These are phyloP conservation scores for Solioccasus polychromus DNA, from an alignment of 768 basidiomycete genomes.

Conservation along the genomic window DNA sequence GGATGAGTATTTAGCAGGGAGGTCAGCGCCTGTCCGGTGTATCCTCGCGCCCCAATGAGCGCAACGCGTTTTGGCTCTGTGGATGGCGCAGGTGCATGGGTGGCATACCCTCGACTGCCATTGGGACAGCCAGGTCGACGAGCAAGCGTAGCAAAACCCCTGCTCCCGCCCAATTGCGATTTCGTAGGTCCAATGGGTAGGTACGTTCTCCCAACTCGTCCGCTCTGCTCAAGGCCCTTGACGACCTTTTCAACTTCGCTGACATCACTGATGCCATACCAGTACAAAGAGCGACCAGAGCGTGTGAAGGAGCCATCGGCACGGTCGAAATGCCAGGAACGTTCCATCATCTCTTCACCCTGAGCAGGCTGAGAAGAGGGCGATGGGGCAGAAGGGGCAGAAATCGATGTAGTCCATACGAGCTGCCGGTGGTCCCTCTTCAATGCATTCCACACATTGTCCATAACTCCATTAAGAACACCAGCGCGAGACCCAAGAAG, in stretches of 20 bases:
- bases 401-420: constrained; percentile 94
- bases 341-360: constrained; percentile 83
- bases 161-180: constrained; percentile 20
- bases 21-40: constrained; percentile 90
- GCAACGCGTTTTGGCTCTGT: constrained; percentile 85
- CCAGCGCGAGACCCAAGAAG: constrained; percentile 86
- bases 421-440: constrained; percentile 90
- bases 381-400: constrained; percentile 11
- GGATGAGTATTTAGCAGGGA: constrained; percentile 87
- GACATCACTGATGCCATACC: constrained; percentile 94
- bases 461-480: constrained; percentile 89
- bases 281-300: constrained; percentile 91
- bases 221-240: constrained; percentile 68
- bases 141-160: constrained; percentile 19
- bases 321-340: constrained; percentile 97
- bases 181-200: constrained; percentile 50
- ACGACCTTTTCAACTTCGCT: constrained; percentile 88
- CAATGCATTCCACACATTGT: constrained; percentile 97
- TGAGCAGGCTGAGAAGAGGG: constrained; percentile 12
- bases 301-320: constrained; percentile 97
- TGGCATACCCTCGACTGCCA: constrained; percentile 76
- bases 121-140: constrained; percentile 38
- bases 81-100: constrained; percentile 44
- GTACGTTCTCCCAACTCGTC: constrained; percentile 83
- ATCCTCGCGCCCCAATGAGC: constrained; percentile 94